Evolutionary conservation across 805 yeast genomes (phyloP).

Genomic region (Hanseniaspora vineae): DNA sequence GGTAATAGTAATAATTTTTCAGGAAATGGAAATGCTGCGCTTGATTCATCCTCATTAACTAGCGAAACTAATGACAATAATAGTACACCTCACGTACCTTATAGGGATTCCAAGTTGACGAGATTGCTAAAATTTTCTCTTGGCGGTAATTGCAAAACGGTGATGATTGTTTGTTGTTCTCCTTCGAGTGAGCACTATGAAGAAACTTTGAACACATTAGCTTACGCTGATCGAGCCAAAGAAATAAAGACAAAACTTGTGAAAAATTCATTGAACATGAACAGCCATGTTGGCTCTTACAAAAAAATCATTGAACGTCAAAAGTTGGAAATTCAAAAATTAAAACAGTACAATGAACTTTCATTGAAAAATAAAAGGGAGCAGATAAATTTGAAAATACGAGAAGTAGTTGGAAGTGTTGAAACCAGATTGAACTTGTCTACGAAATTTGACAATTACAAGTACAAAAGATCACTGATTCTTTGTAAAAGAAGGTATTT

Average conservation of each 20-base stretch:
- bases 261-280: conserved; percentile 62
- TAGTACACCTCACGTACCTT: conserved; percentile 53
- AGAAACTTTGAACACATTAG: conserved; percentile 81
- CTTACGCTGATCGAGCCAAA: conserved; percentile 86
- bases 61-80: not conserved
- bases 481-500: conserved; percentile 29
- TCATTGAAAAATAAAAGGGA: conserved; percentile 26
- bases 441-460: conserved; percentile 33
- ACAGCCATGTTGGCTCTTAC: conserved; percentile 76
- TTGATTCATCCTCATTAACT: not conserved
- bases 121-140: conserved; percentile 75
- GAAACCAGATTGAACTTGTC: conserved; percentile 27
- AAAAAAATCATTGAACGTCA: conserved; percentile 76
- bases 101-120: conserved; percentile 82
- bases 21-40: conserved; percentile 31
- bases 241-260: conserved; percentile 72
- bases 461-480: conserved; percentile 25
- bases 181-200: conserved; percentile 84
- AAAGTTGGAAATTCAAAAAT: conserved; percentile 55
- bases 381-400: conserved; percentile 27
- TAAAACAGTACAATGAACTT: conserved; percentile 36
- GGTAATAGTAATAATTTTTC: conserved; percentile 14
- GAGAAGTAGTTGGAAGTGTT: conserved; percentile 32
- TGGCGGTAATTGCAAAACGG: conserved; percentile 91
- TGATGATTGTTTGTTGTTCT: conserved; percentile 89